These are phyloP conservation scores for Anaeramoeba flamelloides DNA, from an alignment of 78 protist species.

Conservation along the genomic window DNA sequence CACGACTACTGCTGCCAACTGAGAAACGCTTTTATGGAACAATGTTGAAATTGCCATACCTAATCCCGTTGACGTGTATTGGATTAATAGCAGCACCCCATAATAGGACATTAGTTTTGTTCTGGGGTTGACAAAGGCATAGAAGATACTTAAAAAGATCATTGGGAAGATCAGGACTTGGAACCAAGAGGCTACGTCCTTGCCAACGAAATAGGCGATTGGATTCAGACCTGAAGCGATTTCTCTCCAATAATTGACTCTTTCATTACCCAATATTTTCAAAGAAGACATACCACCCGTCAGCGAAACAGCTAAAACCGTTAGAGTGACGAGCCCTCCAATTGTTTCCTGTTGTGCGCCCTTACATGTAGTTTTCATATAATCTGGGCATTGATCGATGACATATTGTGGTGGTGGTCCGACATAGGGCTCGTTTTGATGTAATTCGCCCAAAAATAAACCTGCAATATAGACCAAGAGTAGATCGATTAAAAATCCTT, in stretches of 20 bases:
- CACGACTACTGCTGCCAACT: slow-evolving; percentile 15
- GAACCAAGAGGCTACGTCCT: slow-evolving; percentile 6
- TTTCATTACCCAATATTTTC: neutral
- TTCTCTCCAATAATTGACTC: neutral
- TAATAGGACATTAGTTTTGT: neutral
- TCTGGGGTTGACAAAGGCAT: neutral
- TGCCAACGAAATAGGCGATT: slow-evolving; percentile 3
- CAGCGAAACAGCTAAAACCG: neutral
- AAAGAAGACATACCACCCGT: slow-evolving; percentile 1
- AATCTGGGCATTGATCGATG: no score
- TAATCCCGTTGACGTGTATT: slow-evolving; percentile 7
- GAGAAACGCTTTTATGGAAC: neutral
- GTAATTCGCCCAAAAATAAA: no score
- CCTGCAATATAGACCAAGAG: no score
- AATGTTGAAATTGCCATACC: slow-evolving; percentile 1
- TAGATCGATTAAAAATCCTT: no score
- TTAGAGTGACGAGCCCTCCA: slow-evolving; percentile 7
- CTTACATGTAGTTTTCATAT: no score
- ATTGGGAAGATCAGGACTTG: neutral
- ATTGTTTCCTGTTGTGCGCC: no score
- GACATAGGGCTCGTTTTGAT: no score
- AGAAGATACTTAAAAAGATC: neutral
- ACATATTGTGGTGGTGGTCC: no score
- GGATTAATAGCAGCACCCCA: neutral
- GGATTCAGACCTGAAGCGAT: neutral